Evolutionary conservation across 2,329 filamentous ascomycete genomes (phyloP).

Genomic region (Diaporthe citri): DNA sequence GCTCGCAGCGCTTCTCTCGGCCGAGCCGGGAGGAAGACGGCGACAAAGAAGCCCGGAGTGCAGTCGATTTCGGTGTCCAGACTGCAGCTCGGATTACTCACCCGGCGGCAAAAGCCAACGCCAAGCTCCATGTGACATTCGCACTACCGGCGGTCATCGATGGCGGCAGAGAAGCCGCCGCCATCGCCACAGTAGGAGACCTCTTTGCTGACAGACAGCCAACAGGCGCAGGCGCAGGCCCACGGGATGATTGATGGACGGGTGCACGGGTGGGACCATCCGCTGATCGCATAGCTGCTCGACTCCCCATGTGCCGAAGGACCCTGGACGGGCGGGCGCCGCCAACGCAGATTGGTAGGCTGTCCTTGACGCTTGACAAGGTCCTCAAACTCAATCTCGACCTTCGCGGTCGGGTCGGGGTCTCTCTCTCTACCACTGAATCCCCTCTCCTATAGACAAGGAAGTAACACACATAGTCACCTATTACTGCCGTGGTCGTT

Average conservation of each 20-base stretch:
- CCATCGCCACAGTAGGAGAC: neutral
- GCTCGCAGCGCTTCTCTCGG: neutral
- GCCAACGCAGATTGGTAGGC: conserved; percentile 2
- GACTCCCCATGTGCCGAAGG: conserved; percentile 18
- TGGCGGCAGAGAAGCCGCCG: neutral
- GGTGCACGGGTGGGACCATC: conserved; percentile 13
- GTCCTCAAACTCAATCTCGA: conserved; percentile 26
- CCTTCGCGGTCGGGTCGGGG: neutral
- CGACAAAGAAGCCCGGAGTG: neutral
- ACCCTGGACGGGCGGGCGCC: conserved; percentile 3
- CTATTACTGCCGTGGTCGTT: neutral
- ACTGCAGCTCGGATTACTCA: neutral
- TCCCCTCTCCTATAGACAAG: conserved; percentile 15
- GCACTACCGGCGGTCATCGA: conserved; percentile 1
- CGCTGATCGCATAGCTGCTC: conserved; percentile 6
- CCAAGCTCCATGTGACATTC: neutral
- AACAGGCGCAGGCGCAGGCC: conserved; percentile 2
- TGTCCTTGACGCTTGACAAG: conserved; percentile 21
- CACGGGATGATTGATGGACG: conserved; percentile 4
- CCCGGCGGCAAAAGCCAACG: neutral
- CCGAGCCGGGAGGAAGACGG: neutral
- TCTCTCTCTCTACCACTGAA: neutral
- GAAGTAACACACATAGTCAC: neutral
- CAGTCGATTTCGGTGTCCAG: neutral
- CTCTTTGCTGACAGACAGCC: conserved; percentile 4